Base-by-base conservation (phyloP, 768 basidiomycete genomes). In the Leccinum barrowsii region DNA sequence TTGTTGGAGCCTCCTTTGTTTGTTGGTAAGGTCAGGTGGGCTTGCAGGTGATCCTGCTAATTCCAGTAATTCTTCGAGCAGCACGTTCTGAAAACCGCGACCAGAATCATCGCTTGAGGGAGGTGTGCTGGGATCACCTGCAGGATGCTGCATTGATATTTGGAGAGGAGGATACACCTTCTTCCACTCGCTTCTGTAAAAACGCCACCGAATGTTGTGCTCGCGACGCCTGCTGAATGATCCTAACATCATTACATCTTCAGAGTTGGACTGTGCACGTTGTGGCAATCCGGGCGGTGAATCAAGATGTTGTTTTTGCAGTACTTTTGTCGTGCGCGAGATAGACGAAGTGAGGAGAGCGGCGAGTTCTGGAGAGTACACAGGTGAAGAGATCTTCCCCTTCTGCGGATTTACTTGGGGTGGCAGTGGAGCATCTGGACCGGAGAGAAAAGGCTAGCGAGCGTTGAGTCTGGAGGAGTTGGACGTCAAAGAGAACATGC, bases 141-240 rank as follows among this genome's bases (percentile, higher is more conserved):
- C 49, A 59, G 54, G 57, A 50, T 63, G 34, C n/a, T 57, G 63
- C 37, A 74, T 62, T n/a, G 70, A 68, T 15, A 82, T 65, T 61
- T 85, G 76, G n/a, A 91, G 68, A 7, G 91, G 89, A 24, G 85
- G 84, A 3, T 73, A 66, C 22, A 86, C 72, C 62, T 84, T 86
- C 64, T 76, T 80, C 61, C 76, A 76, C 66, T 89, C 82, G 10
- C 60, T 63, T 15, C 68, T 73, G 70, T 85, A 90, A 65, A 78
- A 89, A 21, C 84, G 82, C 84, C 86, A 83, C 21, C 84, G 83
- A 49, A 85, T 77, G 71, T 94, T 93, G 51, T 84, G 78, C 68
- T 90, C 82, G 47, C 90, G 81, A 35, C 90, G 83, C 67, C 83
- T 88, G 76, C 87, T 89, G 46, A 91, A 75, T 10, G 78, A 81